phyloP scores from a whole-genome alignment of 345 rosid species.

The Lumnitzera racemosa region DNA sequence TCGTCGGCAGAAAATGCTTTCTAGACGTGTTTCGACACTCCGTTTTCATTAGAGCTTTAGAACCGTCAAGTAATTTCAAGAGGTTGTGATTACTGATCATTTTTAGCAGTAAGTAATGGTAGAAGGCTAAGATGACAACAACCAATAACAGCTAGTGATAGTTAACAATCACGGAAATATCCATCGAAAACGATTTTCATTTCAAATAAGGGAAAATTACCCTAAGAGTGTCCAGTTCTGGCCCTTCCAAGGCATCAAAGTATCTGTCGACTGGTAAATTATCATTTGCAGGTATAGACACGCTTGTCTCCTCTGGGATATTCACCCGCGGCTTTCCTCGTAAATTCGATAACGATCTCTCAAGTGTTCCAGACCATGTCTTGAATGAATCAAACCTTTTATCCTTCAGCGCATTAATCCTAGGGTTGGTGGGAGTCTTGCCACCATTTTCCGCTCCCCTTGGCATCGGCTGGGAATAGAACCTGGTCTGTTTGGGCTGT shows the following conservation, averaged over 20 bases:
- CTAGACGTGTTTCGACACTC: no score
- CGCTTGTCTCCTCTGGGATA: constrained; percentile 17
- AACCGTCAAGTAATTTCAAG: no score
- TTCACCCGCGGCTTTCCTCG: constrained; percentile 40
- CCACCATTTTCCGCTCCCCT: constrained; percentile 15
- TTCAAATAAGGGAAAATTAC: constrained; percentile 14
- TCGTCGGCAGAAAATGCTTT: no score
- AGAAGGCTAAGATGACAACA: no score
- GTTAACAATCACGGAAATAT: no score
- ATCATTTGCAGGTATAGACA: constrained; percentile 25
- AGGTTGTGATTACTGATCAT: no score
- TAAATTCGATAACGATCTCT: constrained; percentile 60
- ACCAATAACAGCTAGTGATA: no score
- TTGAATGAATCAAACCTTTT: constrained; percentile 71
- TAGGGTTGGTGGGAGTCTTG: constrained; percentile 16
- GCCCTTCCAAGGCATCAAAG: constrained; percentile 86
- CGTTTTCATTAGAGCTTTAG: no score
- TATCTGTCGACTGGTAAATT: constrained; percentile 65
- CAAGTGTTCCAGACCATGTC: constrained; percentile 83
- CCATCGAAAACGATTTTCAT: background rate
- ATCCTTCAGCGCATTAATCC: constrained; percentile 33
- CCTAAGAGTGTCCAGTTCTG: constrained; percentile 77
- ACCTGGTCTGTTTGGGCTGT: constrained; percentile 19
- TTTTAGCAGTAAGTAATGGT: no score
- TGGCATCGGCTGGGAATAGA: constrained; percentile 65